Conservation (phyloP, 768 basidiomycete genomes). For the Phanerochaete sordida region DNA sequence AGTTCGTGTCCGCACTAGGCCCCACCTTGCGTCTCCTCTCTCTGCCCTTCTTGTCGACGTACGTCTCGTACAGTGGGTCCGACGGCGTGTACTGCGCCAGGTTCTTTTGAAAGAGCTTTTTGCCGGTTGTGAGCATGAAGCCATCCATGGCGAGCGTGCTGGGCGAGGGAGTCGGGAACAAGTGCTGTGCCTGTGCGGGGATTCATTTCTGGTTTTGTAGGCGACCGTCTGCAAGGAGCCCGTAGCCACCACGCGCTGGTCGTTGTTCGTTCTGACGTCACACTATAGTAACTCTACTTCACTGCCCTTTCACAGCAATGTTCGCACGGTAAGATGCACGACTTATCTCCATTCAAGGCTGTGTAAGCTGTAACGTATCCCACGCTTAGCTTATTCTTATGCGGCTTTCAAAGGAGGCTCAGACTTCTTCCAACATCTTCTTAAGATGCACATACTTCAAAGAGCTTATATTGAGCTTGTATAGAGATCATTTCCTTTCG, state of each 20-base stretch:
- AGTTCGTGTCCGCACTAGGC: not conserved
- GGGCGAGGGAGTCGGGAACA: not conserved
- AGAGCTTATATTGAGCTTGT: too few relatives aligned
- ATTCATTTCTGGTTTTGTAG: slow-evolving; percentile 2
- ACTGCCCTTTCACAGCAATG: not conserved
- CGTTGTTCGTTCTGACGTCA: slow-evolving; percentile 3
- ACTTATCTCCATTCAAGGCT: not conserved
- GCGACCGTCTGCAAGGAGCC: not conserved
- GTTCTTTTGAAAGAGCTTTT: slow-evolving; percentile 60
- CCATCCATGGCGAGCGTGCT: not conserved
- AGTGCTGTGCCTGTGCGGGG: not conserved
- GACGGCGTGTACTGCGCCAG: slow-evolving; percentile 62
- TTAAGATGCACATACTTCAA: too few relatives aligned
- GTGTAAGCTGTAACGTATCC: not conserved
- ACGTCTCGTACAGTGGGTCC: slow-evolving; percentile 73
- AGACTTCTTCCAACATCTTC: too few relatives aligned
- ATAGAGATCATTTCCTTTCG: too few relatives aligned
- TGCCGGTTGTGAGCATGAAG: slow-evolving; percentile 41
- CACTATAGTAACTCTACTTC: not conserved
- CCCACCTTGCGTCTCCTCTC: slow-evolving; percentile 56
- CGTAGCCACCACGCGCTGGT: not conserved
- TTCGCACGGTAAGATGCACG: not conserved
- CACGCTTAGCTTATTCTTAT: not conserved
- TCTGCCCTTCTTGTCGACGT: slow-evolving; percentile 52
- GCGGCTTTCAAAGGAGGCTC: not conserved